phyloP scores from a whole-genome alignment of 768 basidiomycete species.

The Lentinula edodes region DNA sequence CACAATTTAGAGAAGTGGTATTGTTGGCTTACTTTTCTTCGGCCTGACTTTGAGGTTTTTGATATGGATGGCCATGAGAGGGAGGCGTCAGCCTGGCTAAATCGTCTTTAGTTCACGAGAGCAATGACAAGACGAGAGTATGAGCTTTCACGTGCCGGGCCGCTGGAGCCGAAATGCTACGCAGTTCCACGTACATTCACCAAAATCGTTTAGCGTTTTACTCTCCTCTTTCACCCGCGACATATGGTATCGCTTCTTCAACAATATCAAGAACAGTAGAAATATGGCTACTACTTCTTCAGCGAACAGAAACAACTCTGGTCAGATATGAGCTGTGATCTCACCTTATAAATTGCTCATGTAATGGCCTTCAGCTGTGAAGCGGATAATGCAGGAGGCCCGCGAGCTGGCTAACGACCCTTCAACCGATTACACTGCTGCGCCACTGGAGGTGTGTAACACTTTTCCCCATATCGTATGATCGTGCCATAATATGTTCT shows the following conservation, averaged over 20 bases:
- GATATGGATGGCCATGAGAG: conserved; percentile 58
- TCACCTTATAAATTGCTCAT: background rate
- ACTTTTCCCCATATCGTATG: background rate
- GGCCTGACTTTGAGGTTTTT: conserved; percentile 78
- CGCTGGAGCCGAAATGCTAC: background rate
- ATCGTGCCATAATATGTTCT: background rate
- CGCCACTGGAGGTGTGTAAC: conserved; percentile 64
- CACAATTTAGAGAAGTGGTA: conserved; percentile 1
- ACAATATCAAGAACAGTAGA: background rate
- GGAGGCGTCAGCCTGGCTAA: background rate
- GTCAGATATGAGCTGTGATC: conserved; percentile 30
- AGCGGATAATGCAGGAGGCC: conserved; percentile 96
- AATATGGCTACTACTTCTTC: conserved; percentile 26
- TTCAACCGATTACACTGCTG: conserved; percentile 81
- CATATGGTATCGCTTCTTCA: background rate
- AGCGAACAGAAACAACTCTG: conserved; percentile 90
- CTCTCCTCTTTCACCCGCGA: background rate
- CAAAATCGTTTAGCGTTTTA: background rate
- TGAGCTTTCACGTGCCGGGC: background rate
- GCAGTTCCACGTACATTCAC: background rate
- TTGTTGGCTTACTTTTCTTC: conserved; percentile 49
- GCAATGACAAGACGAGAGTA: too few relatives aligned
- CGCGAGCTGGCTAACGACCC: conserved; percentile 82
- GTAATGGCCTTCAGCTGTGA: conserved; percentile 56
- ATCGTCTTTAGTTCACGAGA: background rate